phyloP scores from a whole-genome alignment of 495 filamentous ascomycete species.

The Penicillium canescens region DNA sequence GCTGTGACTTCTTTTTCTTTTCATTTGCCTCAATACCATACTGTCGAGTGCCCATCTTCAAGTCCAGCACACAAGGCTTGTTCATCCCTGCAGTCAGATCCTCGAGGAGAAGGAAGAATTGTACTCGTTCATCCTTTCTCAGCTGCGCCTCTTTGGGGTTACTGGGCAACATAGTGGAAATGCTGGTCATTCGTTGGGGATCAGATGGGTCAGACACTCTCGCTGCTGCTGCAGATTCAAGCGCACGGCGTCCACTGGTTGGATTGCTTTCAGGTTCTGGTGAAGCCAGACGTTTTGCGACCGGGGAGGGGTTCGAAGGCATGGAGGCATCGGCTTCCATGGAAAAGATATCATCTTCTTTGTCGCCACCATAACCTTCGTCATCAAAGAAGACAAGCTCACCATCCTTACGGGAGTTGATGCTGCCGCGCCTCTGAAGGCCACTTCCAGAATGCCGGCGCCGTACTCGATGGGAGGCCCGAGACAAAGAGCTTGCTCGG shows the following conservation, averaged over 20 bases:
- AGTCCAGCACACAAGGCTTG: slow-evolving; percentile 90
- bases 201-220: slow-evolving; percentile 5
- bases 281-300: slow-evolving; percentile 6
- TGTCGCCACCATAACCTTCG: slow-evolving; percentile 78
- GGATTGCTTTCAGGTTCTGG: slow-evolving; percentile 4
- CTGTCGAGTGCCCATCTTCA: slow-evolving; percentile 99
- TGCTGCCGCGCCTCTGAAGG: slow-evolving; percentile 65
- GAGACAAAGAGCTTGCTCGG: slow-evolving; percentile 35
- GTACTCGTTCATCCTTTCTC: slow-evolving; percentile 67
- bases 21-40: slow-evolving; percentile 92
- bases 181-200: slow-evolving; percentile 9
- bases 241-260: not conserved
- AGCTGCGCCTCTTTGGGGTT: slow-evolving; percentile 83
- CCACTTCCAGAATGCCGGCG: slow-evolving; percentile 81
- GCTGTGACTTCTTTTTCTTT: slow-evolving; percentile 91
- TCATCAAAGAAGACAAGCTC: slow-evolving; percentile 83
- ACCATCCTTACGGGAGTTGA: slow-evolving; percentile 58
- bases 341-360: slow-evolving; percentile 71
- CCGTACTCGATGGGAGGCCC: slow-evolving; percentile 30
- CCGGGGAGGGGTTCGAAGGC: slow-evolving; percentile 5
- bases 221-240: slow-evolving; percentile 3
- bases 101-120: slow-evolving; percentile 94
- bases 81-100: slow-evolving; percentile 97
- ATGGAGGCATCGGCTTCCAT: slow-evolving; percentile 61
- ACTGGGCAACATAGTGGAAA: slow-evolving; percentile 44